phyloP scores from a whole-genome alignment of 306 rosid genomes.

The Morella rubra region DNA sequence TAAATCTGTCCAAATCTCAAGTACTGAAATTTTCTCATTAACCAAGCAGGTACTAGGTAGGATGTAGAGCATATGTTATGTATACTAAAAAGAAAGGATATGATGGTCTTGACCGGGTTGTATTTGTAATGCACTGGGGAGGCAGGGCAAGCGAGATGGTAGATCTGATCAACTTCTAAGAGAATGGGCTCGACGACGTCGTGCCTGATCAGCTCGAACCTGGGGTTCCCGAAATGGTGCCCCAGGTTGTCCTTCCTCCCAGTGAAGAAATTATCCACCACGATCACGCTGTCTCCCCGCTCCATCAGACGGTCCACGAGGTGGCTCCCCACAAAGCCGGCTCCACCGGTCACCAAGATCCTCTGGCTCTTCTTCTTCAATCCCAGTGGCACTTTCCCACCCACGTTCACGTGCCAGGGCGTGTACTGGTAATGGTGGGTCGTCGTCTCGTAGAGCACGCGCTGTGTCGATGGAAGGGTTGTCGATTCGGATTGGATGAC shows the following conservation, averaged over 20 bases:
- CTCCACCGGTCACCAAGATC: constrained; percentile 86
- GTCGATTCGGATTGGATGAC: background rate
- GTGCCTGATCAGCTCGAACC: constrained; percentile 86
- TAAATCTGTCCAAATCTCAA: background rate
- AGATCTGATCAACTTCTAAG: constrained; percentile 92
- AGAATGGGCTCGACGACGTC: constrained; percentile 88
- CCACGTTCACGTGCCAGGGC: constrained; percentile 1
- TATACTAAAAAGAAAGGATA: constrained; percentile 51
- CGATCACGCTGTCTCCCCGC: constrained; percentile 79
- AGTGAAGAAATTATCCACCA: constrained; percentile 79
- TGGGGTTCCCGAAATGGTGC: constrained; percentile 75
- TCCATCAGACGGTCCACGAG: constrained; percentile 85
- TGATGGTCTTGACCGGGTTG: constrained; percentile 94
- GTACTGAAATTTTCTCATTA: background rate
- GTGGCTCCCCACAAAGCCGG: constrained; percentile 96
- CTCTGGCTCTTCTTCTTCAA: constrained; percentile 45
- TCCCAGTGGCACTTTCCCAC: constrained; percentile 43
- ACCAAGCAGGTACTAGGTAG: background rate
- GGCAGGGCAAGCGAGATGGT: constrained; percentile 93
- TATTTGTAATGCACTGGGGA: constrained; percentile 94
- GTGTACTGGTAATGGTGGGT: too few relatives aligned
- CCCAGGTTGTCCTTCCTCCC: constrained; percentile 74
- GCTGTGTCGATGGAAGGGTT: constrained; percentile 34
- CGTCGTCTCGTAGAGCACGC: constrained; percentile 40
- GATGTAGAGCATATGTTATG: too few relatives aligned